phyloP scores from a whole-genome alignment of 768 basidiomycete genomes.

The Pleurotus pulmonarius region DNA sequence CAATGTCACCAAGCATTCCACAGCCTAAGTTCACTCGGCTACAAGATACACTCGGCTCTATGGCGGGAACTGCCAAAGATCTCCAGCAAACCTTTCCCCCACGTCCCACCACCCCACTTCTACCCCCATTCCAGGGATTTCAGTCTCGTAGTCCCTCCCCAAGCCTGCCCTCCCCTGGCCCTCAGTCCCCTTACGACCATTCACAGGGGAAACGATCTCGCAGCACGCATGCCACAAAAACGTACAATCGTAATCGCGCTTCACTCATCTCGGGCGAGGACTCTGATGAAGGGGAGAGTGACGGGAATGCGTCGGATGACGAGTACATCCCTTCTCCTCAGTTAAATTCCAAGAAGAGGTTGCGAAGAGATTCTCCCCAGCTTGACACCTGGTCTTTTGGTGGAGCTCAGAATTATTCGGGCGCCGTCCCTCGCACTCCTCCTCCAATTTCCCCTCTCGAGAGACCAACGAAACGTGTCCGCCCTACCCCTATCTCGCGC shows the following conservation, averaged over 20 bases:
- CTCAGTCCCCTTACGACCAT: neutral
- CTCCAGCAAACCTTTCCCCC: neutral
- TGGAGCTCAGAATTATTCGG: neutral
- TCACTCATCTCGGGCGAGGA: neutral
- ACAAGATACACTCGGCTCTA: slow-evolving; percentile 1
- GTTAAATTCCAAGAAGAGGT: neutral
- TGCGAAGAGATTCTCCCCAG: neutral
- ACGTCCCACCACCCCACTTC: no score
- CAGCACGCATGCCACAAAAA: neutral
- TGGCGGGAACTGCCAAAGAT: neutral
- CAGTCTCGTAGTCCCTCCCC: neutral
- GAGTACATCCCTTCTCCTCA: slow-evolving; percentile 1
- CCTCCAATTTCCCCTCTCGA: neutral
- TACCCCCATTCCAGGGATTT: no score
- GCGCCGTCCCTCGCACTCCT: slow-evolving; percentile 8
- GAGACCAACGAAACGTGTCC: slow-evolving; percentile 20
- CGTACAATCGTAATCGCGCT: neutral
- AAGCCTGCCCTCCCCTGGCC: neutral
- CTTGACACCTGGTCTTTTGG: neutral
- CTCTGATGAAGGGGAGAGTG: slow-evolving; percentile 1
- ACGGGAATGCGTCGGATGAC: neutral
- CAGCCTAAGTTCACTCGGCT: neutral
- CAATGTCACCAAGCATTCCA: neutral
- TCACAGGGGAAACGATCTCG: neutral
- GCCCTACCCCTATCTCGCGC: slow-evolving; percentile 35